Evolutionary conservation across 2,329 filamentous ascomycete genomes (phyloP).

Genomic region (Aspergillus ruber): DNA sequence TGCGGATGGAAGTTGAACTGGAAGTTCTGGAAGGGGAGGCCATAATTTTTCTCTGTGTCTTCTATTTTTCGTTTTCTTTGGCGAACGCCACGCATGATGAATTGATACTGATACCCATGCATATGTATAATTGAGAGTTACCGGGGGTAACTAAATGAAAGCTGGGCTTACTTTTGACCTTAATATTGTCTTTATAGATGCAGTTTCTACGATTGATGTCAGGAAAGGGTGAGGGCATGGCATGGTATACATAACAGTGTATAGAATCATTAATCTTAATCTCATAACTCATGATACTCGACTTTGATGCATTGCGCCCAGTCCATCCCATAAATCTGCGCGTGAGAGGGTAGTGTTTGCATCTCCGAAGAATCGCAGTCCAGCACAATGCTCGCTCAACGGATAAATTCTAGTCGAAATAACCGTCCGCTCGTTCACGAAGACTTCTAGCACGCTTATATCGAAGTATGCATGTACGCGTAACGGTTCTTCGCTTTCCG

Average conservation of each 20-base stretch:
- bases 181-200: too few relatives aligned
- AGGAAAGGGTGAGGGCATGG: neutral
- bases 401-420: slow-evolving; percentile 36
- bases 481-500: slow-evolving; percentile 28
- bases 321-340: slow-evolving; percentile 21
- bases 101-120: slow-evolving; percentile 23
- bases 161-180: neutral
- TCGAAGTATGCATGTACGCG: slow-evolving; percentile 40
- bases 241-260: neutral
- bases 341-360: slow-evolving; percentile 6
- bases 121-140: slow-evolving; percentile 14
- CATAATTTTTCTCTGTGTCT: neutral
- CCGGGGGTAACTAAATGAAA: slow-evolving; percentile 1
- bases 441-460: slow-evolving; percentile 40
- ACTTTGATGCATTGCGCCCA: slow-evolving; percentile 2
- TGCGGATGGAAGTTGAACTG: slow-evolving; percentile 12
- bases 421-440: slow-evolving; percentile 39
- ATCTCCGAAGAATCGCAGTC: slow-evolving; percentile 19
- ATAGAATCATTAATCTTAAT: slow-evolving; percentile 8
- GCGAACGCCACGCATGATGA: slow-evolving; percentile 7
- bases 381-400: slow-evolving; percentile 6
- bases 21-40: slow-evolving; percentile 37
- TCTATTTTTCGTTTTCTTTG: slow-evolving; percentile 3
- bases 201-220: too few relatives aligned
- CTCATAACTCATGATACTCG: neutral